phyloP scores from a whole-genome alignment of 2,329 filamentous ascomycete species.

The Aspergillus sp. region DNA sequence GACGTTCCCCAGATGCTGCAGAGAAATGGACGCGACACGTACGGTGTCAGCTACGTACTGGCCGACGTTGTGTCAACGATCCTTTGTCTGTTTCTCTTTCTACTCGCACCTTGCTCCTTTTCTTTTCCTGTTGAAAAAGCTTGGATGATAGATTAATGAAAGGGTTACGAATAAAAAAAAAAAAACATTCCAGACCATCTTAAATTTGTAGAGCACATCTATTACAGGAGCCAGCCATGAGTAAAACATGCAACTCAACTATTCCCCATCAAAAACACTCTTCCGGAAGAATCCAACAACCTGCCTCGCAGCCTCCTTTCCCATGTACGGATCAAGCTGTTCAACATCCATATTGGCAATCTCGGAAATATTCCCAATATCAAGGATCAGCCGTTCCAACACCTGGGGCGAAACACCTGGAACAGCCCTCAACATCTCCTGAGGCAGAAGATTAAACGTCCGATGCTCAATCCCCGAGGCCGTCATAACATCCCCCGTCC shows the following conservation, averaged over 20 bases:
- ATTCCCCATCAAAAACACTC: conserved; percentile 52
- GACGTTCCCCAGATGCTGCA: conserved; percentile 23
- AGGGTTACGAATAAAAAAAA: conserved; percentile 35
- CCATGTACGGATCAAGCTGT: conserved; percentile 73
- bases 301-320: conserved; percentile 71
- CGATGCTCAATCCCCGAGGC: conserved; percentile 58
- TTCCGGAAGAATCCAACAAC: conserved; percentile 79
- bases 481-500: conserved; percentile 53
- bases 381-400: conserved; percentile 68
- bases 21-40: conserved; percentile 31
- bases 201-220: background rate
- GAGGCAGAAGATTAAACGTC: conserved; percentile 77
- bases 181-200: conserved; percentile 14
- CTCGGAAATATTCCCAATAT: conserved; percentile 74
- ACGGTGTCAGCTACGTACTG: conserved; percentile 27
- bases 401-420: conserved; percentile 83
- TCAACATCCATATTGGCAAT: conserved; percentile 80
- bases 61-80: conserved; percentile 25
- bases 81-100: conserved; percentile 29
- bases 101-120: conserved; percentile 23
- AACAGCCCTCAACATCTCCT: conserved; percentile 84
- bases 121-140: conserved; percentile 17
- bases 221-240: background rate
- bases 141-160: conserved; percentile 35
- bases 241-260: conserved; percentile 12